Base-by-base conservation (phyloP, 106 monocot genomes). In the Cymbidium sinense region DNA sequence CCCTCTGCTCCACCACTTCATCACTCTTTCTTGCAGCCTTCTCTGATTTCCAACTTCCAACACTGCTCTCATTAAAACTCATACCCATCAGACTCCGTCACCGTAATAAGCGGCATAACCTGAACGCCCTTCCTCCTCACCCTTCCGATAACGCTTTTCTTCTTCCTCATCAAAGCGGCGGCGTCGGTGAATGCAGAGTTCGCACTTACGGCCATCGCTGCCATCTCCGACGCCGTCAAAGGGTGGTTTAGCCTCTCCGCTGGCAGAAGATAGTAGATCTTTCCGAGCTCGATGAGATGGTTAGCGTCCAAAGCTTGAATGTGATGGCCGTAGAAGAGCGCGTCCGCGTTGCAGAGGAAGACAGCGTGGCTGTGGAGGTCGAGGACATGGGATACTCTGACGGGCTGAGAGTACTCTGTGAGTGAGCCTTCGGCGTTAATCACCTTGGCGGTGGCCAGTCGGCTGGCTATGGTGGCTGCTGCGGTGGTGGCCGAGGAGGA, bases 331-430 rank as follows among this genome's bases (percentile, higher is more conserved):
- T 36, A 77, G 27, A 19, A 9, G 18, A 82, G 30, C 9, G n/a
- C 31, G 71, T 82, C 76, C 39, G 82, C 70, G 69, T 77, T 19
- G 82, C 82, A 77, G 28, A 82, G 52, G 58, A 82, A 41, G 50
- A 20, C 43, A 11, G 69, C 28, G 21, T 27, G 33, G 25, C 21
- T 23, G 70, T 70, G 28, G 23, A 9, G 8, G 25, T 29, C 44
- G 74, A 81, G 81, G 29, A 64, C 34, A 1, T 64, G 12, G 36
- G 43, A 50, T 2, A 52, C 70, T 10, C 4, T 54, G 10, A 58
- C 54, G 5, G 82, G 39, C n/a, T n/a, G 30, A 2, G 52, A 29
- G 70, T 41, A 72, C n/a, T 82, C 77, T 15, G 13, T 47, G 47
- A 47, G 47, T 47, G 13, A 47, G 47, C 47, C 15, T 11, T 15